A percentile compares a stretch with the other conserved stretches of the same genome.
These are phyloP conservation scores for Massariosphaeria phaeospora DNA, from an alignment of 495 filamentous ascomycete genomes.

Conservation along the genomic window DNA sequence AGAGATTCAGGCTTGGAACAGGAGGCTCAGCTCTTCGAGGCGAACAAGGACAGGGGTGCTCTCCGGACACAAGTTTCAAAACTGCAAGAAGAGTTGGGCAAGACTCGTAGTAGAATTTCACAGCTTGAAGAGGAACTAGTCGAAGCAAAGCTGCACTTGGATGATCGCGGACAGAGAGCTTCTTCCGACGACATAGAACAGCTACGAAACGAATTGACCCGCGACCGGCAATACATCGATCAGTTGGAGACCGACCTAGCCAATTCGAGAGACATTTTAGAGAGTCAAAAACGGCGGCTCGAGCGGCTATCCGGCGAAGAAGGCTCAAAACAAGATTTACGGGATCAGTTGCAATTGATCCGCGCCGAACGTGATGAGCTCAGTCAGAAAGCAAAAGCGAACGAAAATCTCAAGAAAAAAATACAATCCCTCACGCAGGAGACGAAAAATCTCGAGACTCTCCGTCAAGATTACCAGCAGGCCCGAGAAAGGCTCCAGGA, in stretches of 20 bases:
- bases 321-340: constrained; percentile 38
- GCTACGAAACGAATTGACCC: constrained; percentile 32
- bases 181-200: constrained; percentile 35
- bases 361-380: constrained; percentile 69
- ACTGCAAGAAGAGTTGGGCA: constrained; percentile 32
- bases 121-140: constrained; percentile 40
- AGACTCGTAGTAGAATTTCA: constrained; percentile 30
- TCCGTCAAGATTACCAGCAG: constrained; percentile 47
- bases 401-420: constrained; percentile 66
- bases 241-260: constrained; percentile 40
- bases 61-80: constrained; percentile 16
- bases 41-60: constrained; percentile 23
- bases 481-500: constrained; percentile 54
- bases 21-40: constrained; percentile 34
- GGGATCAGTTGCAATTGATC: constrained; percentile 57
- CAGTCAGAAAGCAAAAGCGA: constrained; percentile 72
- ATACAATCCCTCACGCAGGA: constrained; percentile 59
- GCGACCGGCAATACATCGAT: constrained; percentile 40
- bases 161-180: constrained; percentile 24
- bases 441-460: constrained; percentile 29
- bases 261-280: constrained; percentile 41
- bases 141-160: constrained; percentile 36
- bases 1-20: constrained; percentile 40
- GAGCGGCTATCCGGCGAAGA: constrained; percentile 47
- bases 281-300: constrained; percentile 61